Evolutionary conservation across 129 eudicot genomes (phyloP), one percentile per base, ranked within the genome.

Genomic region (Oenanthe sinensis): DNA sequence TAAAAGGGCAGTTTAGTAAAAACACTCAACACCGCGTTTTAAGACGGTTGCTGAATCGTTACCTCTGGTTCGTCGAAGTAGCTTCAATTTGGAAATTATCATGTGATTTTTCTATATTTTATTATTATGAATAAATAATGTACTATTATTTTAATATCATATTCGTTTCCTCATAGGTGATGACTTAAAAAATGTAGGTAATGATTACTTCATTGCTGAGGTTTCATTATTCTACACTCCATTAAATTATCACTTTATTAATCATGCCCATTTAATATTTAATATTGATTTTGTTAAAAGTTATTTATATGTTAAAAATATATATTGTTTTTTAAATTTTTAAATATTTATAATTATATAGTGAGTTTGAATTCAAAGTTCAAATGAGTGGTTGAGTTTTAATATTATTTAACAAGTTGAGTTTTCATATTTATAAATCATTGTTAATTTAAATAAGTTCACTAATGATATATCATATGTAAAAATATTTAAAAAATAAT

Each of bases 201-300:
- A 36, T 71, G 75, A 71, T 71, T 71, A 71, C 75, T 71, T 71
- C 75, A 71, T 71, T 71, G 75, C 75, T 71, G 75, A 71, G 30
- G 75, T 71, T 71, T 36, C 24, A 71, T 71, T 39, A 36, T 71
- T 71, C 46, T 8, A 14, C 73, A 68, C 22, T 68, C 42, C 22
- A 37, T 68, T 37, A 33, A 1, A 28, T 68, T 36, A 14, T 68
- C 73, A 6, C 40, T 26, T 65, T 65, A 33, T 33, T 33, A 19
- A 20, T 54, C 11, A 3, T 26, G 39, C 19, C 0, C 0, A 22
- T 60, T 62, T 33, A 33, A 33, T 33, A 33, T 33, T 1, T 33
- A 33, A 33, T 0, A 33, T 33, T 1, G 36, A 1, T 33, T 33
- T 33, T 33, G 36, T 33, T 33, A 33, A 1, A 33, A 33, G 36